phyloP scores from a whole-genome alignment of 352 stramenopile species.

The Elongisporangium anandrum region DNA sequence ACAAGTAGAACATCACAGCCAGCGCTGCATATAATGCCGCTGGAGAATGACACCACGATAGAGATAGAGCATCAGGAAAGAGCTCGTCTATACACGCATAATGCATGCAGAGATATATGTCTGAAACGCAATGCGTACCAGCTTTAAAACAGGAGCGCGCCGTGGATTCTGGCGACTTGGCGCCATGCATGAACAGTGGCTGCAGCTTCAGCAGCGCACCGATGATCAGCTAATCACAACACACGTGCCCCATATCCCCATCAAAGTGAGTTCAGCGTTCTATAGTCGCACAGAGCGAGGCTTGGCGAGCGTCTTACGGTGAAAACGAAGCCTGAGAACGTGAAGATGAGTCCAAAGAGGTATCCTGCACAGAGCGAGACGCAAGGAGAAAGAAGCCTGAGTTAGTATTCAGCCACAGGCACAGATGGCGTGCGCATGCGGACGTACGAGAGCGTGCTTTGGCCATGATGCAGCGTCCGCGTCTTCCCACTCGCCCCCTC shows the following conservation, averaged over 20 bases:
- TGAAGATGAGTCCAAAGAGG: conserved; percentile 75
- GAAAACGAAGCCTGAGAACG: conserved; percentile 75
- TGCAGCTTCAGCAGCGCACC: conserved; percentile 72
- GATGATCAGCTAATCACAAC: conserved; percentile 42
- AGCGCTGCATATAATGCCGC: background rate
- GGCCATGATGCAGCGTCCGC: background rate
- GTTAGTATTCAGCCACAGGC: background rate
- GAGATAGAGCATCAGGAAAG: no score
- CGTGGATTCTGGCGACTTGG: conserved; percentile 67
- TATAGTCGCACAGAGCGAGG: background rate
- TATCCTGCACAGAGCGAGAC: conserved; percentile 30
- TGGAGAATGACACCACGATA: background rate
- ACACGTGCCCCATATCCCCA: conserved; percentile 1
- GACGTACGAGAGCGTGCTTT: background rate
- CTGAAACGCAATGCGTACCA: conserved; percentile 26
- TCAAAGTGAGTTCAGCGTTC: no score
- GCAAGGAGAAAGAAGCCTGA: background rate
- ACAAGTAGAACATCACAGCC: conserved; percentile 34
- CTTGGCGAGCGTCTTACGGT: conserved; percentile 27
- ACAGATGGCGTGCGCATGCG: background rate
- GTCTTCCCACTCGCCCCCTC: background rate
- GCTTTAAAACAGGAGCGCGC: conserved; percentile 76
- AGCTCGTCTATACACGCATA: no score
- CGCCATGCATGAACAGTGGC: conserved; percentile 62
- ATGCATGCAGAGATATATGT: background rate